phyloP scores from a whole-genome alignment of 768 basidiomycete species.

The Hygrophorus russula region DNA sequence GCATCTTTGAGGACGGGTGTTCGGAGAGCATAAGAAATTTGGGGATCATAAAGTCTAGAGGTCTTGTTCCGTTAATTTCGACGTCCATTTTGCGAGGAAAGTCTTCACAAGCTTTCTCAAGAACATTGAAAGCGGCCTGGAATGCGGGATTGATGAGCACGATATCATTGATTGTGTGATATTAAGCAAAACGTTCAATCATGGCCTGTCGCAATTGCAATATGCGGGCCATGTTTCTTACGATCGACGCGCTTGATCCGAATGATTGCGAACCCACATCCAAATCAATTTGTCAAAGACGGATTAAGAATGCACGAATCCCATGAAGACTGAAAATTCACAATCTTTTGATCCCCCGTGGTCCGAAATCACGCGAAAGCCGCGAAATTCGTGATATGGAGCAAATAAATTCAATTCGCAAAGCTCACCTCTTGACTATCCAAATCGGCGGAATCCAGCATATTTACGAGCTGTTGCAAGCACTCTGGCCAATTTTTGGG shows the following conservation, averaged over 20 bases:
- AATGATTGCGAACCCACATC: not conserved
- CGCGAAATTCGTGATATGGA: not conserved
- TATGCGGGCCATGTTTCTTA: no score
- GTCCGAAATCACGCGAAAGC: not conserved
- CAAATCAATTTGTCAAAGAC: not conserved
- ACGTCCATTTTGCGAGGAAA: conserved; percentile 93
- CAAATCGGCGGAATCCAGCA: conserved; percentile 65
- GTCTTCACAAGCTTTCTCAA: conserved; percentile 95
- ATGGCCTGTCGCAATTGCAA: no score
- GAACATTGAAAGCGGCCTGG: conserved; percentile 84
- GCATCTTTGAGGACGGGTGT: conserved; percentile 80
- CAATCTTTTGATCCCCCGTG: no score
- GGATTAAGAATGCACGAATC: no score
- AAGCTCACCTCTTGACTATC: conserved; percentile 76
- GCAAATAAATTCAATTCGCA: conserved; percentile 1
- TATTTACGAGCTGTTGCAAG: conserved; percentile 69
- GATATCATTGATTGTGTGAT: conserved; percentile 7
- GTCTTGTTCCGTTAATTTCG: conserved; percentile 85
- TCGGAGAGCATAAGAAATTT: conserved; percentile 87
- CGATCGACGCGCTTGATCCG: not conserved
- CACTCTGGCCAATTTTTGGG: conserved; percentile 95
- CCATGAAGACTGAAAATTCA: no score
- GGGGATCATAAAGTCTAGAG: conserved; percentile 93
- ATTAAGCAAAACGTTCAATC: not conserved
- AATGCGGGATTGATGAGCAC: conserved; percentile 9